Conservation (phyloP, 305 asterid genomes). For the Fraxinus albicans region DNA sequence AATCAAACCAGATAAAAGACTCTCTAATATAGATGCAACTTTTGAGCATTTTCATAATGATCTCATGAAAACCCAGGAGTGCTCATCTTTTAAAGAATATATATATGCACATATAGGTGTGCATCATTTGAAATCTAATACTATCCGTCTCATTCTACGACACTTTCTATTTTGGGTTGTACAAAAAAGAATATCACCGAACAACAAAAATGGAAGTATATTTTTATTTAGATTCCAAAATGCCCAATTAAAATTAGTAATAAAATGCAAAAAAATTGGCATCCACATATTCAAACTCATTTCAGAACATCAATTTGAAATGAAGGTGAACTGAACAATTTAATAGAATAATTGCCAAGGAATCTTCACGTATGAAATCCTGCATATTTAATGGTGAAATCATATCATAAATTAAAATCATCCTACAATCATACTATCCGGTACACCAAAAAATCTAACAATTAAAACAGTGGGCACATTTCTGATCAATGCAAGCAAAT, state of each 20-base stretch:
- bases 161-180: neutral
- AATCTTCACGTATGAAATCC: neutral
- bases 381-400: neutral
- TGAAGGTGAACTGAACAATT: neutral
- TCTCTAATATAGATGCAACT: slow-evolving; percentile 14
- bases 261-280: neutral
- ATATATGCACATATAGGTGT: neutral
- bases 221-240: neutral
- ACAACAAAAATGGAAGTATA: neutral
- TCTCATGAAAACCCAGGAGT: slow-evolving; percentile 22
- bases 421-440: neutral
- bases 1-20: slow-evolving; percentile 14
- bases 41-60: slow-evolving; percentile 5
- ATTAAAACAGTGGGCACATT: slow-evolving; percentile 7
- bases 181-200: neutral
- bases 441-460: slow-evolving; percentile 16
- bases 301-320: slow-evolving; percentile 4
- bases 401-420: slow-evolving; percentile 13
- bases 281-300: neutral
- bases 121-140: slow-evolving; percentile 11
- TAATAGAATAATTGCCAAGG: neutral
- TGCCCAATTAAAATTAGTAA: neutral
- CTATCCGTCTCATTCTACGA: neutral
- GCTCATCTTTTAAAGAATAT: slow-evolving; percentile 5
- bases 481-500: slow-evolving; percentile 3